Percentiles rank a stretch among this genome's conserved stretches.
Evolutionary conservation across 257 asterid species (phyloP).

Genomic region (Catharanthus roseus): DNA sequence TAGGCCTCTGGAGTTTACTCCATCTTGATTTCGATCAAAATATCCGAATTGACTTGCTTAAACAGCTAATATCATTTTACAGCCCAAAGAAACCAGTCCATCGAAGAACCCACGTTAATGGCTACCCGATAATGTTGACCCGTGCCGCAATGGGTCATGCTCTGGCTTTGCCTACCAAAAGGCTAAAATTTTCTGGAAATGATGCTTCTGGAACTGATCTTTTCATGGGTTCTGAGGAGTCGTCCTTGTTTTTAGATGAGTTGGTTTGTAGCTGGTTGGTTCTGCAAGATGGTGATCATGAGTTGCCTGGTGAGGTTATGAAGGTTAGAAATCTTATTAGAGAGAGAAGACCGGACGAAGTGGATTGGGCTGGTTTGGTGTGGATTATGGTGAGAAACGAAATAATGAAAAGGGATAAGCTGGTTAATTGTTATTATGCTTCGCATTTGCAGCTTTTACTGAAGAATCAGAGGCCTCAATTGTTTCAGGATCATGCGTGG

Average conservation of each 20-base stretch:
- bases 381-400: conserved; percentile 20
- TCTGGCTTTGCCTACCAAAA: neutral
- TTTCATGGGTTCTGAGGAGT: conserved; percentile 1
- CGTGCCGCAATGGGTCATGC: conserved; percentile 9
- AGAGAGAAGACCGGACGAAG: conserved; percentile 3
- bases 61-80: conserved; percentile 13
- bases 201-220: neutral
- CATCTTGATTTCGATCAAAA: conserved; percentile 10
- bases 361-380: conserved; percentile 20
- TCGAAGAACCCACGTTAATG: conserved; percentile 11
- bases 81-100: neutral
- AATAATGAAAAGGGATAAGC: conserved; percentile 9
- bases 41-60: conserved; percentile 5
- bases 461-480: conserved; percentile 5
- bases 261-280: conserved; percentile 13
- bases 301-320: conserved; percentile 2
- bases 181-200: neutral
- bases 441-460: conserved; percentile 19
- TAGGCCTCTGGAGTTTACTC: conserved; percentile 22
- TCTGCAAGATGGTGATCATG: conserved; percentile 11
- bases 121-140: neutral
- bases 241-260: conserved; percentile 7
- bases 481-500: neutral
- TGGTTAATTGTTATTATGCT: conserved; percentile 17
- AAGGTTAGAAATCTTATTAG: neutral